Evolutionary conservation across 139 green algal genomes (phyloP), one percentile per base, ranked within the genome.

Genomic region (Eudorina sp.): DNA sequence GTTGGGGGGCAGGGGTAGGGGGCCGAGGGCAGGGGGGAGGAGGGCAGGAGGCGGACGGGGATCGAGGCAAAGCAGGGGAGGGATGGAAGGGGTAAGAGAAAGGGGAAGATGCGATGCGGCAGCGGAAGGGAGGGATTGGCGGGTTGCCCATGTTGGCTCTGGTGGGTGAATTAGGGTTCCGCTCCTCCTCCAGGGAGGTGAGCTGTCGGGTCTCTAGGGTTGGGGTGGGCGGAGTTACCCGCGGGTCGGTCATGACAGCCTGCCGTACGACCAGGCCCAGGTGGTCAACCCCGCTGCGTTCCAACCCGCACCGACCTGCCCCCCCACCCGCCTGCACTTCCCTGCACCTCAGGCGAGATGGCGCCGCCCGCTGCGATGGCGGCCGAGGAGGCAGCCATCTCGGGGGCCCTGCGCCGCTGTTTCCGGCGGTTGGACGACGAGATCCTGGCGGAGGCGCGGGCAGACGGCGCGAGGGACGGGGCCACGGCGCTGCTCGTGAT

Each of bases 401-500:
- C 48, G 2, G 55, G 9, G 5, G 79, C 89, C 2, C 53, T 92
- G 73, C 77, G 73, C 19, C 60, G 81, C 38, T 60, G 53, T 11
- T 86, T 86, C 80, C 41, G 80, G 29, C 62, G 60, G 19, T 51
- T 95, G 19, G 95, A 97, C 51, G 60, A 92, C 25, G 90, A 95
- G 77, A 94, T 97, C 46, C 88, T 97, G 83, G 75, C 73, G 11
- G 55, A 73, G 13, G 90, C 89, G 43, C 79, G 90, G 14, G 18
- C 58, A 8, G 91, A 95, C 41, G 92, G 90, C 29, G 86, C 64
- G 23, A 92, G 93, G 0, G 94, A 97, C 43, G 95, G 95, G 7
- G 89, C 93, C 45, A 97, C 95, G 8, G 95, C 89, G 9, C 83
- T 97, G 41, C 88, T 96, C 46, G 73, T 95, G 43, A 78, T 96